phyloP scores from a whole-genome alignment of 192 early-diverging fungal species.

The Rhizoclosmatium globosum region DNA sequence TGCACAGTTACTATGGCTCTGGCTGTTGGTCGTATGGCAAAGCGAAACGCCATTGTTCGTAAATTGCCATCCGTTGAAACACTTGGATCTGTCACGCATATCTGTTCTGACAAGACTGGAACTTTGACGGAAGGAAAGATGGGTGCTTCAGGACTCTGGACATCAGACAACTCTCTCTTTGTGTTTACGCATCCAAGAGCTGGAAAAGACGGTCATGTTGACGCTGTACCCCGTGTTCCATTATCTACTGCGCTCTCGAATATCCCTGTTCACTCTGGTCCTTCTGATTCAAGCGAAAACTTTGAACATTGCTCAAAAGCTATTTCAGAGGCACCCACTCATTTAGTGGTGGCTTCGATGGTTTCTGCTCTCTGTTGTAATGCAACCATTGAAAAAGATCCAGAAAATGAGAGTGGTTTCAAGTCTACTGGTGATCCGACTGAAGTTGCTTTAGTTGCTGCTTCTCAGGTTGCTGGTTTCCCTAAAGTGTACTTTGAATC shows the following conservation, averaged over 20 bases:
- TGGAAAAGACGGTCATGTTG: slow-evolving; percentile 44
- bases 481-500: slow-evolving; percentile 67
- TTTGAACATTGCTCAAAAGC: not conserved
- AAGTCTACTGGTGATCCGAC: slow-evolving; percentile 83
- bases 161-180: slow-evolving; percentile 75
- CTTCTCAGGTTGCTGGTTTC: slow-evolving; percentile 84
- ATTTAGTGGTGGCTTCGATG: slow-evolving; percentile 72
- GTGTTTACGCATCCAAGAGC: slow-evolving; percentile 62
- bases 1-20: slow-evolving; percentile 89
- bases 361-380: slow-evolving; percentile 89
- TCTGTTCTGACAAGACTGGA: slow-evolving; percentile 97
- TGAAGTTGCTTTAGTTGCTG: slow-evolving; percentile 91
- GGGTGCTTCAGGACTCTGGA: slow-evolving; percentile 89
- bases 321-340: slow-evolving; percentile 43
- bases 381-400: slow-evolving; percentile 69
- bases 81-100: slow-evolving; percentile 92
- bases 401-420: slow-evolving; percentile 68
- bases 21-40: slow-evolving; percentile 94
- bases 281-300: not conserved
- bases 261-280: not conserved
- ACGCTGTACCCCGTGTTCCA: slow-evolving; percentile 34
- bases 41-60: slow-evolving; percentile 86
- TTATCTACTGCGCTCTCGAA: slow-evolving; percentile 22
- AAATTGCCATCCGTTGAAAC: slow-evolving; percentile 95
- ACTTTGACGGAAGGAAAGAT: slow-evolving; percentile 99